Evolutionary conservation across 805 yeast species (phyloP).

Genomic region (Candida gorgasii): DNA sequence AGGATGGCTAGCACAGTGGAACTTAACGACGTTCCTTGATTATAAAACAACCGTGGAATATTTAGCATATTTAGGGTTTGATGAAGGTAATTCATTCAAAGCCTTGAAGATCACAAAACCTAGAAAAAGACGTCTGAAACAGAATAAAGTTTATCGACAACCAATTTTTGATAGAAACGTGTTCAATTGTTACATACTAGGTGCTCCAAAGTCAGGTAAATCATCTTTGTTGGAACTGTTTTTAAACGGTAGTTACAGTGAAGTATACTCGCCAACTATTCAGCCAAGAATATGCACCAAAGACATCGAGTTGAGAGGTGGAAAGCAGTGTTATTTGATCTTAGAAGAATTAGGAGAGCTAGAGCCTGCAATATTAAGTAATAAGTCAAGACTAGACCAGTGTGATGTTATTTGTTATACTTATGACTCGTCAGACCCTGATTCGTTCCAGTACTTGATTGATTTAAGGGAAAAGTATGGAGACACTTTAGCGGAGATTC

Average conservation of each 20-base stretch:
- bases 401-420: conserved; percentile 91
- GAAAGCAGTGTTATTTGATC: conserved; percentile 91
- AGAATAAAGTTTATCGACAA: conserved; percentile 63
- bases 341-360: conserved; percentile 87
- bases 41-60: conserved; percentile 83
- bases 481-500: conserved; percentile 60
- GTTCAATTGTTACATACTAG: conserved; percentile 85
- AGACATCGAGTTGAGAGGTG: conserved; percentile 90
- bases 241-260: conserved; percentile 69
- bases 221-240: conserved; percentile 82
- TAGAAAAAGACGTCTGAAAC: conserved; percentile 67
- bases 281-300: conserved; percentile 83
- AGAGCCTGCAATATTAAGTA: conserved; percentile 79
- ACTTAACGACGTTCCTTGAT: conserved; percentile 89
- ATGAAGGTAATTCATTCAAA: conserved; percentile 37
- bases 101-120: conserved; percentile 77
- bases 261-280: conserved; percentile 76
- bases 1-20: conserved; percentile 99
- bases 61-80: conserved; percentile 87
- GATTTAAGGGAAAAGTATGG: conserved; percentile 65
- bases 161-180: conserved; percentile 82
- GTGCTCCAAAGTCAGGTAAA: conserved; percentile 86
- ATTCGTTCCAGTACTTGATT: conserved; percentile 81
- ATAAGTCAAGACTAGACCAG: conserved; percentile 64
- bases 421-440: conserved; percentile 95